Base-by-base conservation (phyloP, 129 eudicot genomes). In the Pseudognaphalium luteoalbum region DNA sequence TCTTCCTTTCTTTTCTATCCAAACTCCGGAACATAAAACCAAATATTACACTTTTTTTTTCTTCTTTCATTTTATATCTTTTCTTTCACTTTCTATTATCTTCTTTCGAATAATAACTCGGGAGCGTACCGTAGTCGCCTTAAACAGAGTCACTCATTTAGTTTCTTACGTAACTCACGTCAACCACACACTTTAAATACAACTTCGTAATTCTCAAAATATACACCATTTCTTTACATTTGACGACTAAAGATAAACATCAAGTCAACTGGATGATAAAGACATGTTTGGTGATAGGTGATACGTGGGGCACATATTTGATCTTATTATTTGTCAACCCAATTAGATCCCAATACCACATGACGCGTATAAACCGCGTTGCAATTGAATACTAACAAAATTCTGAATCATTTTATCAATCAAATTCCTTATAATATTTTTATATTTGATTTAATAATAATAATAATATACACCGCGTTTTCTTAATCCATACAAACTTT, bases 281-380 rank as follows among this genome's bases (percentile, higher is more conserved):
- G 71, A 66, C 71, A 66, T 35, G n/a, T 16, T 66, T 66, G 28
- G 28, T 25, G 28, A 25, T 32, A 0, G 52, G 71, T 66, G 51
- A 34, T 66, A 66, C 71, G 71, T 39, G 54, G 72, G 72, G 56
- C 6, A 69, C 2, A 22, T 44, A 60, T 22, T 0, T 29, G 32
- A 22, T 59, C 25, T n/a, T 25, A 60, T 60, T 60, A 5, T 25
- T 60, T 61, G 54, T 47, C 74, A 32, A 47, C 35, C 20, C 74
- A 7, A 5, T 57, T 19, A 57, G 11, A 57, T 57, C 62, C 14
- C 14, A 1, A 19, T 2, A 57, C 25, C 22, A 1, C 64, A 51
- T 71, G 75, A 71, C 75, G 75, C 75, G 75, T 71, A 71, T 51
- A 71, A 71, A 71, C 64, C 75, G 75, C 41, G 75, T 71, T 15